Evolutionary conservation across 306 rosid species (phyloP).

Genomic region (Vicia sativa): DNA sequence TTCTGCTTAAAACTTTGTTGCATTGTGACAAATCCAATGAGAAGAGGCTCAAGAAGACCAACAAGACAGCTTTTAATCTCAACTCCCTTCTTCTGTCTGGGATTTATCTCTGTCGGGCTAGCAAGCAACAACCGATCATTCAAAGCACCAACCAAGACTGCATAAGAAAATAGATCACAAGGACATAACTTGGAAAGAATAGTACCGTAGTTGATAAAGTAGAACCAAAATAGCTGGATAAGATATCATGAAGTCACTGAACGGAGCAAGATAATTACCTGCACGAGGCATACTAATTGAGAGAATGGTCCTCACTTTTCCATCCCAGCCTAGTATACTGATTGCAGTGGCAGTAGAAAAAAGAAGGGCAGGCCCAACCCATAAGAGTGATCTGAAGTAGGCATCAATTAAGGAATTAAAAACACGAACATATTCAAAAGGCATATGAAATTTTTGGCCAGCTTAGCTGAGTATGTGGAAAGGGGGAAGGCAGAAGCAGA

Average conservation of each 20-base stretch:
- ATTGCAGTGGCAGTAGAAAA: conserved; percentile 91
- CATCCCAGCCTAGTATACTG: conserved; percentile 97
- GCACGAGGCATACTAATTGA: conserved; percentile 80
- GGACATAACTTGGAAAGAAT: conserved; percentile 7
- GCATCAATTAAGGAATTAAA: conserved; percentile 63
- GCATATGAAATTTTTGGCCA: conserved; percentile 24
- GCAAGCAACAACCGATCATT: conserved; percentile 91
- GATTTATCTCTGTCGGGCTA: conserved; percentile 82
- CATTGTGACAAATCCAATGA: conserved; percentile 96
- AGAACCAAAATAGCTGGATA: conserved; percentile 33
- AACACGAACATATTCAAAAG: conserved; percentile 27
- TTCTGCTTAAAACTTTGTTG: conserved; percentile 93
- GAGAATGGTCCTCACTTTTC: conserved; percentile 89
- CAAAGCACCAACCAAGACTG: conserved; percentile 89
- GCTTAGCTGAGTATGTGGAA: conserved; percentile 34
- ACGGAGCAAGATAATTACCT: conserved; percentile 54
- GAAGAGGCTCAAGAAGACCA: conserved; percentile 99
- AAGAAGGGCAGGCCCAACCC: conserved; percentile 98
- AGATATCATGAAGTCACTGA: conserved; percentile 33
- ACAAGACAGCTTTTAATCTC: conserved; percentile 96
- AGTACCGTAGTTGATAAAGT: conserved; percentile 9
- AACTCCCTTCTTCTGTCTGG: conserved; percentile 79
- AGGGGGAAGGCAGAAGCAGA: conserved; percentile 32
- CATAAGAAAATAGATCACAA: conserved; percentile 47
- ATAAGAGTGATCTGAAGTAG: conserved; percentile 91